Evolutionary conservation across 2,329 filamentous ascomycete species (phyloP), one percentile per base, ranked within the genome.

Genomic region (Penicillium corylophilum): DNA sequence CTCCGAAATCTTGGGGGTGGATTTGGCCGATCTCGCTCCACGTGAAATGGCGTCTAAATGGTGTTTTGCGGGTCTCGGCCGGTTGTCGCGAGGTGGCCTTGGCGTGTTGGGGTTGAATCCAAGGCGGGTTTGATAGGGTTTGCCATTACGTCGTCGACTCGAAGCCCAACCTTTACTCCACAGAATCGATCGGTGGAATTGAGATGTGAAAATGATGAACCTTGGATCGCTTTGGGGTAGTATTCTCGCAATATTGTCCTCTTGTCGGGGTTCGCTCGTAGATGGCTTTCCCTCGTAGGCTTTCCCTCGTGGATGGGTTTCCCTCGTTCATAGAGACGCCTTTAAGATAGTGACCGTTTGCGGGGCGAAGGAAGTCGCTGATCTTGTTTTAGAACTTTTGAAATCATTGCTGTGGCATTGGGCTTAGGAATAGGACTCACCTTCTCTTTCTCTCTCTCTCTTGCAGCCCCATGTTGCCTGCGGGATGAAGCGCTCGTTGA

Each of bases 131-230:
- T 33, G 29, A 16, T 43, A 38, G 15, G 20, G 41, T 50, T 45
- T 20, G 24, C 5, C 35, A 24, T 50, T 44, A 50, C 48, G 48
- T 50, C 48, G 31, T 50, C 22, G 22, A 50, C 31, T 26, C 20
- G 15, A 50, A 39, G 36, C 18, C 18, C 18, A 18, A 35, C 31
- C 18, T 2, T 4, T 23, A 4, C 36, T 23, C 23, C 9, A 12
- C 23, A 10, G 36, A 23, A 23, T 12, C 18, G 4, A 35, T 16
- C 15, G n/a, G 3, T 16, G 6, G n/a, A 35, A 4, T 16, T 9
- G 7, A 9, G 31, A 35, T 18, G n/a, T 9, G 5, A 4, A 16
- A 2, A 35, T 8, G 4, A 5, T 35, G 31, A 18, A n/a, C n/a
- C 31, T 18, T 9, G 31, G 15, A 6, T 35, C 6, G 7, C 8